Base-by-base conservation (phyloP, 2,329 filamentous ascomycete genomes). In the Phialophora expanda region DNA sequence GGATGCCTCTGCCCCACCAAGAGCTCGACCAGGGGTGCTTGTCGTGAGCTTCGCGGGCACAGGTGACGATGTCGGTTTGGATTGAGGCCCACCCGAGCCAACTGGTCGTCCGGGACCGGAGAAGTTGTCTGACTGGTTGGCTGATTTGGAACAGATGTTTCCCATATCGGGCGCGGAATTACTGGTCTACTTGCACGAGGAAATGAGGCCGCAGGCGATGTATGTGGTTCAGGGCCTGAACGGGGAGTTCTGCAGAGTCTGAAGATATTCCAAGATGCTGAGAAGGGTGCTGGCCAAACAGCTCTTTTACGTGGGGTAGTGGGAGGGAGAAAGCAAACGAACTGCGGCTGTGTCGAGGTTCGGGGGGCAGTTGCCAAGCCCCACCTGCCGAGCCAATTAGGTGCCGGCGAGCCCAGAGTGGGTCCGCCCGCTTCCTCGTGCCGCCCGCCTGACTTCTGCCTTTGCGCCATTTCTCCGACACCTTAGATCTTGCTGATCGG, bases 141-240 rank as follows among this genome's bases (percentile, higher is more conserved):
- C 81, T 65, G 83, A 84, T 77, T 92, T 93, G 76, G 92, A 91
- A 82, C 91, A 97, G 79, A 92, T 85, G 77, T 92, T 94, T 66
- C 93, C 93, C 93, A 97, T 44, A n/a, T 97, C 28, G 51, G n/a
- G 17, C n/a, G 28, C 11, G 44, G n/a, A 17, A 17, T 55, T 34
- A 22, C n/a, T 20, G 48, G 30, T n/a, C 30, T n/a, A 54, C 20
- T n/a, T 24, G 38, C 32, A 38, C 17, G 48, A 32, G 3, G n/a
- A 32, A 54, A 22, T 14, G 24, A 11, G n/a, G 6, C 14, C 11
- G 38, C 14, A 3, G 7, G 6, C 14, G 38, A n/a, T 20, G 14
- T 44, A n/a, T 8, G 38, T 2, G 20, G n/a, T n/a, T 44, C 8
- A 8, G 17, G 38, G 38, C 8, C 38, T 3, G 38, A 20, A n/a